A percentile compares a stretch with the other conserved stretches of the same genome.
These are phyloP conservation scores for Stygiomarasmius scandens DNA, from an alignment of 1,284 basidiomycete genomes.

Conservation along the genomic window DNA sequence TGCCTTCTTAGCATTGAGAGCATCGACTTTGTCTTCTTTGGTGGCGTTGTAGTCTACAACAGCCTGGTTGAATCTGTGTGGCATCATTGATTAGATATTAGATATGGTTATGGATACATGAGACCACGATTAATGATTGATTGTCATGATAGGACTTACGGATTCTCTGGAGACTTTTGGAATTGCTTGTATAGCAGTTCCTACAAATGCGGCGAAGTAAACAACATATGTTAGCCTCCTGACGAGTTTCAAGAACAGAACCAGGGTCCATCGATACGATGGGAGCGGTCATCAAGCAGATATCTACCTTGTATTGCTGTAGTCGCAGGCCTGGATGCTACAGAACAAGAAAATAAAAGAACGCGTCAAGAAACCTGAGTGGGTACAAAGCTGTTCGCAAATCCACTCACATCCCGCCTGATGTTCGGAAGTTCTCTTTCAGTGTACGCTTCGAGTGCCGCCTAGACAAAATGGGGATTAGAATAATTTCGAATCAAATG, in stretches of 20 bases:
- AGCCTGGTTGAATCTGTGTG: constrained; percentile 78
- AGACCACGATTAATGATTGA: constrained; percentile 12
- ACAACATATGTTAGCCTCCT: too few species aligned
- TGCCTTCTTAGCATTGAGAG: constrained; percentile 61
- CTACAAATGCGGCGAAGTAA: constrained; percentile 34
- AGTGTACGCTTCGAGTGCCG: constrained; percentile 90
- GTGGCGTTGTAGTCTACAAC: constrained; percentile 79
- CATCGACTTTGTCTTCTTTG: constrained; percentile 80
- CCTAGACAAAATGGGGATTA: constrained; percentile 43
- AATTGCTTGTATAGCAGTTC: constrained; percentile 81
- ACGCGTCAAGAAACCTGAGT: background rate
- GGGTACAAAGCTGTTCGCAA: constrained; percentile 4
- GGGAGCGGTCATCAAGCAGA: background rate
- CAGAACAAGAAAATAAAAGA: constrained; percentile 13
- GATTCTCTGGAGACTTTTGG: constrained; percentile 89
- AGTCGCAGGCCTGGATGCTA: constrained; percentile 82
- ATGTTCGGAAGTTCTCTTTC: constrained; percentile 84
- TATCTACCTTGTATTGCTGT: constrained; percentile 77
- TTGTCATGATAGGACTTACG: constrained; percentile 50
- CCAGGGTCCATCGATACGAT: too few species aligned
- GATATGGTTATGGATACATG: too few species aligned
- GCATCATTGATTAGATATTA: background rate
- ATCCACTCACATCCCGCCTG: constrained; percentile 64
- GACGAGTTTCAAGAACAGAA: too few species aligned
- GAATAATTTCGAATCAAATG: background rate